Base-by-base conservation (phyloP, 148 eudicot genomes). In the Rheum nobile region DNA sequence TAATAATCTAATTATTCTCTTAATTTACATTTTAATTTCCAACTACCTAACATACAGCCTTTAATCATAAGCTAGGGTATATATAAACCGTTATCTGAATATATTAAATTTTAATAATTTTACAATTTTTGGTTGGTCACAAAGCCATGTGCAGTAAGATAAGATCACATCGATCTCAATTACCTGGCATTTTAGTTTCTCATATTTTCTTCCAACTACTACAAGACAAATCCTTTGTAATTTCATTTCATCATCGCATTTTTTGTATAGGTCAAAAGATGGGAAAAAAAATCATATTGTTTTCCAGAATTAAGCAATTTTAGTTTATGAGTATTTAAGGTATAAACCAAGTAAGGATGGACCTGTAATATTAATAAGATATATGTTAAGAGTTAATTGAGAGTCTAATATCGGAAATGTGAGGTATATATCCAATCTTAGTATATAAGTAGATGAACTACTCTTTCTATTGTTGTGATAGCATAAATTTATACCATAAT, bases 11-110 rank as follows among this genome's bases (percentile, higher is more conserved):
- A 16, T 29, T 4, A 31, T 32, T 65, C 0, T 29, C 29, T 28
- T 29, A 0, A 61, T 61, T 61, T 28, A 11, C 65, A 55, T 55
- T 55, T 47, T 29, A 61, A 28, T 14, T 61, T 61, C 67, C 67
- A 61, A 61, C 67, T 31, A 61, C 67, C 67, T 61, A 32, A 31
- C 41, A 10, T 65, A 31, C 39, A 31, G 0, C 38, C 70, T 34
- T 65, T 37, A 65, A 65, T 65, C 41, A 65, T 65, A 65, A 65
- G 54, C 54, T 50, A 50, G 8, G 70, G 70, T 65, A 31, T 65
- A 17, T 0, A 65, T 65, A n/a, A n/a, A n/a, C n/a, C n/a, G n/a
- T n/a, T n/a, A n/a, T n/a, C n/a, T n/a, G n/a, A n/a, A n/a, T n/a
- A n/a, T n/a, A n/a, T n/a, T n/a, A n/a, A n/a, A n/a, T 32, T 31